phyloP scores from a whole-genome alignment of 164 flowering plant species.

The Vitis rotundifolia region DNA sequence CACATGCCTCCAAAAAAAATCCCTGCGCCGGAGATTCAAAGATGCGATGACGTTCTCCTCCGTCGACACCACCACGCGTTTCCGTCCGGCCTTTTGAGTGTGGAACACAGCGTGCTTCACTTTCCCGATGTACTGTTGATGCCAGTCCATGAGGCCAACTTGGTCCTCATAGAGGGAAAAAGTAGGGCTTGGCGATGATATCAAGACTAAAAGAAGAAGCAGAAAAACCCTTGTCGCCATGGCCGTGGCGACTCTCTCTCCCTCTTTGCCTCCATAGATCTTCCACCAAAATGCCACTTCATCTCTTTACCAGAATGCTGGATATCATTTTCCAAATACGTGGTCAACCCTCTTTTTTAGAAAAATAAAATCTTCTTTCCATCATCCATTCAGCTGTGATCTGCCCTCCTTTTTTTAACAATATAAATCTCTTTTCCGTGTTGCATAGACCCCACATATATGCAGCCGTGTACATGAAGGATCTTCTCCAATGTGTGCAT shows the following conservation, averaged over 20 bases:
- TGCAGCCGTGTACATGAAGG: too few relatives aligned
- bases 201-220: constrained; percentile 29
- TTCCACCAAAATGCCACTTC: too few relatives aligned
- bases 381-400: too few relatives aligned
- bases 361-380: too few relatives aligned
- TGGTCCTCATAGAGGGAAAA: constrained; percentile 82
- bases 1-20: constrained; percentile 93
- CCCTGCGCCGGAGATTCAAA: constrained; percentile 91
- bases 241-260: constrained; percentile 30
- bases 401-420: too few relatives aligned
- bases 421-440: too few relatives aligned
- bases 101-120: constrained; percentile 92
- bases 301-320: too few relatives aligned
- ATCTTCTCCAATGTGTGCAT: too few relatives aligned
- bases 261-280: not conserved
- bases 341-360: too few relatives aligned
- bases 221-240: constrained; percentile 60
- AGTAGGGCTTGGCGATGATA: constrained; percentile 25
- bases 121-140: constrained; percentile 88
- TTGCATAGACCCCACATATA: too few relatives aligned
- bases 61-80: constrained; percentile 89
- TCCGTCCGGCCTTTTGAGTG: constrained; percentile 84
- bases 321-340: too few relatives aligned
- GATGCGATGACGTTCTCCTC: constrained; percentile 95
- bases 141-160: constrained; percentile 95